Conservation (phyloP, 306 rosid genomes). For the Sechiopsis laciniata region DNA sequence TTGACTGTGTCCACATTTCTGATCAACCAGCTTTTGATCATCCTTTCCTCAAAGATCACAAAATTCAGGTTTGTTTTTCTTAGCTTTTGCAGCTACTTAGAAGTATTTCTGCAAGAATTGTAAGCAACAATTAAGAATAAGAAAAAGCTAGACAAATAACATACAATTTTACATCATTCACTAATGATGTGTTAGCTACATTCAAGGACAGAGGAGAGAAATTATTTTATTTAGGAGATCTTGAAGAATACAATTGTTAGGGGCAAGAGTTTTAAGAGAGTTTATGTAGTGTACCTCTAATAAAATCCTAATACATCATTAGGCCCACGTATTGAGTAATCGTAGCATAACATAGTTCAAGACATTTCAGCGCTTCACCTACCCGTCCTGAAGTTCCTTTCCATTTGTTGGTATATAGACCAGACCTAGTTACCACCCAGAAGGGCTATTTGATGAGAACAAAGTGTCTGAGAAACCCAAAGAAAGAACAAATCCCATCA, state of each 20-base stretch:
- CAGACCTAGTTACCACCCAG: slow-evolving; percentile 85
- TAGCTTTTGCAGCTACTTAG: not conserved
- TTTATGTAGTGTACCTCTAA: no score
- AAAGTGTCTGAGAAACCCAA: slow-evolving; percentile 44
- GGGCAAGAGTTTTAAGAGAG: no score
- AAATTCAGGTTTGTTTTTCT: slow-evolving; percentile 44
- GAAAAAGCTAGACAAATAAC: no score
- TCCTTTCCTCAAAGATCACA: slow-evolving; percentile 89
- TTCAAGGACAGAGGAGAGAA: no score
- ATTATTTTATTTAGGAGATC: no score
- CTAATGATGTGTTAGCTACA: no score
- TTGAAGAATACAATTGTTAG: no score
- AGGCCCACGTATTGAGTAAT: no score
- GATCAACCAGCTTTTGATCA: slow-evolving; percentile 95
- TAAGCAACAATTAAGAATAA: no score
- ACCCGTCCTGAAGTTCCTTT: not conserved
- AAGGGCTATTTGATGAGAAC: slow-evolving; percentile 67
- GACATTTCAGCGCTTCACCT: not conserved
- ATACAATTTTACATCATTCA: no score
- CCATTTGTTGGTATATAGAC: slow-evolving; percentile 25
- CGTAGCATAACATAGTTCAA: no score
- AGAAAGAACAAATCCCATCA: slow-evolving; percentile 42
- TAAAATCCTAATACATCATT: no score
- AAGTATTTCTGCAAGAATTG: not conserved
- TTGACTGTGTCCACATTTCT: slow-evolving; percentile 76